phyloP scores from a whole-genome alignment of 352 stramenopile genomes.

The Phytophthora niederhauseri region DNA sequence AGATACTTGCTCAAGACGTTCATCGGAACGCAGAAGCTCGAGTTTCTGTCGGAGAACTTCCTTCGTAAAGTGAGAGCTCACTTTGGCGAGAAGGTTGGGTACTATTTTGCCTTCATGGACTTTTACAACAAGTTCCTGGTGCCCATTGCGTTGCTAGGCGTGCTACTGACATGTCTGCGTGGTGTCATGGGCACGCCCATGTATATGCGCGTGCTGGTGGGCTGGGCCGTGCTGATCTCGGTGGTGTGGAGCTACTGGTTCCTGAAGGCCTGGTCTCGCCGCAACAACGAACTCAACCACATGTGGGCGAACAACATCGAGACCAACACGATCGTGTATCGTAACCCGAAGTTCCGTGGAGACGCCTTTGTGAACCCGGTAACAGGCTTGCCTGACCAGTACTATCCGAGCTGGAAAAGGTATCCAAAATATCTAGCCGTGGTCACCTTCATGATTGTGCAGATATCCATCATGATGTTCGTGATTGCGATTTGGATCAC shows the following conservation, averaged over 20 bases:
- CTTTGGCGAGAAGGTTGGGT: slow-evolving; percentile 87
- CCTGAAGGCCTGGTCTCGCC: slow-evolving; percentile 78
- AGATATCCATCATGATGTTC: slow-evolving; percentile 89
- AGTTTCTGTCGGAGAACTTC: slow-evolving; percentile 67
- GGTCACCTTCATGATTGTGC: slow-evolving; percentile 73
- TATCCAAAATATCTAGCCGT: slow-evolving; percentile 76
- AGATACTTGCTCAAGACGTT: slow-evolving; percentile 77
- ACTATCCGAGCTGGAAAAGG: slow-evolving; percentile 78
- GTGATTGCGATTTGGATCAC: slow-evolving; percentile 87
- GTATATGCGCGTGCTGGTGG: slow-evolving; percentile 84
- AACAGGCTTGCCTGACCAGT: slow-evolving; percentile 61
- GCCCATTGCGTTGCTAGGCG: slow-evolving; percentile 74
- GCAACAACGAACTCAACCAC: slow-evolving; percentile 78
- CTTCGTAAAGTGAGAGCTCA: slow-evolving; percentile 68
- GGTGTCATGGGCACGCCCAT: slow-evolving; percentile 64
- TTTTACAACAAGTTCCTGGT: slow-evolving; percentile 88
- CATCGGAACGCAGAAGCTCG: slow-evolving; percentile 69
- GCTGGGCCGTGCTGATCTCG: slow-evolving; percentile 77
- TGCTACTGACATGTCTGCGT: slow-evolving; percentile 72
- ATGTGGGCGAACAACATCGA: slow-evolving; percentile 75
- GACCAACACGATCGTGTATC: slow-evolving; percentile 72
- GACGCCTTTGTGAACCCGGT: slow-evolving; percentile 66
- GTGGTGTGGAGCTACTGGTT: slow-evolving; percentile 86
- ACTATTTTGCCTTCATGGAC: slow-evolving; percentile 89
- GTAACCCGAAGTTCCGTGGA: slow-evolving; percentile 73